These are phyloP conservation scores for Mallotus japonicus DNA, from an alignment of 441 rosid species.

Conservation along the genomic window DNA sequence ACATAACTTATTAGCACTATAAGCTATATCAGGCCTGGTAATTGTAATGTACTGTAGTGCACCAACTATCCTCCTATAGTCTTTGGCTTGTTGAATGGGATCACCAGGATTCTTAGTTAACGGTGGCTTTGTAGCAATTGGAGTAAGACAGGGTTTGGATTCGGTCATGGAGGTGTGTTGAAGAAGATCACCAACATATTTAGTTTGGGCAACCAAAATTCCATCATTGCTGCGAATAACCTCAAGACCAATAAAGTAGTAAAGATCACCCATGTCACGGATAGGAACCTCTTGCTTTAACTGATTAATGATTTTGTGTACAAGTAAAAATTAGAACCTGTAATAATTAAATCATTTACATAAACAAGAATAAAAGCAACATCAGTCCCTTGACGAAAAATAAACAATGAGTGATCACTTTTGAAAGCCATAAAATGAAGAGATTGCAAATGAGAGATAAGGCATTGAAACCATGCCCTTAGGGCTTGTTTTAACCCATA, in stretches of 20 bases:
- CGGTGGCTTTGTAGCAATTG: not conserved
- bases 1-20: too few species aligned
- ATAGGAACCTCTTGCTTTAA: not conserved
- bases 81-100: not conserved
- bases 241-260: too few species aligned
- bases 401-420: not conserved
- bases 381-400: not conserved
- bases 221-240: not conserved
- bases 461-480: not conserved
- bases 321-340: not conserved
- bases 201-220: too few species aligned
- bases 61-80: not conserved
- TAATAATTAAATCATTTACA: too few species aligned
- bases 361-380: too few species aligned
- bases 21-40: too few species aligned
- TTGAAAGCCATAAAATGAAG: not conserved
- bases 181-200: not conserved
- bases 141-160: not conserved
- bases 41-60: not conserved
- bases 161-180: not conserved
- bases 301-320: too few species aligned
- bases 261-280: not conserved
- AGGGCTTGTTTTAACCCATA: not conserved
- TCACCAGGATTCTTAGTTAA: not conserved
- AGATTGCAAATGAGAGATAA: not conserved